Base-by-base conservation (phyloP, 768 basidiomycete species). In the Leccinum obscurum region DNA sequence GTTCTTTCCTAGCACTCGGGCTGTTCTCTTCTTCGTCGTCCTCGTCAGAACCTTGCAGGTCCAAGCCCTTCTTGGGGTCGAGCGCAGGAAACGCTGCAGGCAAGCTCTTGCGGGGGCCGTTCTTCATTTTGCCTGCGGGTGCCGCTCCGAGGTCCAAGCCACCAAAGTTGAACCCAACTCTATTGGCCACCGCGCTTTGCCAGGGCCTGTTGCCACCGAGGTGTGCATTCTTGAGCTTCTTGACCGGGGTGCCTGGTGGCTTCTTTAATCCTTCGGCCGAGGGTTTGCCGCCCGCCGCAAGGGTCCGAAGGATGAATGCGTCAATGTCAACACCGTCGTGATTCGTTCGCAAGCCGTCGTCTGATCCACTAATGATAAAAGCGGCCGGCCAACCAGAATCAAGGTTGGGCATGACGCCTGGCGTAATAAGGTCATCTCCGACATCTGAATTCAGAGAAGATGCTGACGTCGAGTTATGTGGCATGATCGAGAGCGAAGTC, bases 221-320 rank as follows among this genome's bases (percentile, higher is more conserved):
- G 67, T 83, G 79, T 44, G 81, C 80, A 22, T 83, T 85, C 74
- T 87, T 87, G 59, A 79, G 72, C 68, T 81, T 85, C 80, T 93
- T 93, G n/a, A 91, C 88, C 1, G 91, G 91, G 14, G 91, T 93
- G 0, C 88, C 90, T 1, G 91, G 91, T 6, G 84, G 83, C 58
- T 80, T 86, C 79, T 90, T 92, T 17, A 70, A 69, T 59, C 75
- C 72, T 37, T 73, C 72, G 53, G 72, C 65, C 32, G 78, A 73
- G 3, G 77, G 78, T 61, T 85, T 88, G 14, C 81, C 78, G 11
- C 83, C 84, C 3, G 82, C 79, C 6, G 82, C 81, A 13, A 93
- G 81, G 2, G 87, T 87, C 30, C 84, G 84, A 65, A 87, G 74
- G 62, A 93, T 92, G 72, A 92, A 92, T 3, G 82, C 83, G 56